Conservation (phyloP, 1,284 basidiomycete species). For the Ustilago tritici region DNA sequence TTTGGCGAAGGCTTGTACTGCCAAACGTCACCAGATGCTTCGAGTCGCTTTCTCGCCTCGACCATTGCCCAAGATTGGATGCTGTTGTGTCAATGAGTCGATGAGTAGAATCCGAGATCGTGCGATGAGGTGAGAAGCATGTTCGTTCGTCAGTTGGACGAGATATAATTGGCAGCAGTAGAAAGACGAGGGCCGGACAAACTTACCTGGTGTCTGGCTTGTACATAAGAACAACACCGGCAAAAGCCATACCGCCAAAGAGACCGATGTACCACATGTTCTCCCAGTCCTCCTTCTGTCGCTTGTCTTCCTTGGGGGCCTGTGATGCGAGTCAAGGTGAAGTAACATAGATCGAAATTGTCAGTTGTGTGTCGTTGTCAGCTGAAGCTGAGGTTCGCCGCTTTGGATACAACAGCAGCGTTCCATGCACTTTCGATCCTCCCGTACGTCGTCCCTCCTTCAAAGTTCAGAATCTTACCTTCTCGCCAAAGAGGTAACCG, state of each 20-base stretch:
- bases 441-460: too few species aligned
- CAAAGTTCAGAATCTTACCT: slow-evolving; percentile 43
- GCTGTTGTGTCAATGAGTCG: slow-evolving; percentile 35
- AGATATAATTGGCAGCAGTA: background rate
- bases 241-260: slow-evolving; percentile 86
- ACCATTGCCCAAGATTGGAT: slow-evolving; percentile 65
- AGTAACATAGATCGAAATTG: background rate
- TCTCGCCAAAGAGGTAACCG: slow-evolving; percentile 66
- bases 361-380: slow-evolving; percentile 2
- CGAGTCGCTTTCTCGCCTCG: slow-evolving; percentile 68
- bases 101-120: background rate
- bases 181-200: background rate
- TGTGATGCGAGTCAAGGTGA: slow-evolving; percentile 63
- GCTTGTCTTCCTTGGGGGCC: slow-evolving; percentile 78
- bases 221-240: slow-evolving; percentile 83
- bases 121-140: background rate
- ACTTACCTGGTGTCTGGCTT: slow-evolving; percentile 94
- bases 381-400: background rate
- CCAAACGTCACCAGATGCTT: slow-evolving; percentile 62
- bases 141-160: slow-evolving; percentile 4
- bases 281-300: slow-evolving; percentile 86
- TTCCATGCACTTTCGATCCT: too few species aligned
- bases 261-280: slow-evolving; percentile 72
- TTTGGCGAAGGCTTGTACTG: slow-evolving; percentile 68
- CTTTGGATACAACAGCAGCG: too few species aligned